Evolutionary conservation across 192 early-diverging fungal genomes (phyloP), one percentile per base, ranked within the genome.

Genomic region (Thoreauomyces humboldtii): DNA sequence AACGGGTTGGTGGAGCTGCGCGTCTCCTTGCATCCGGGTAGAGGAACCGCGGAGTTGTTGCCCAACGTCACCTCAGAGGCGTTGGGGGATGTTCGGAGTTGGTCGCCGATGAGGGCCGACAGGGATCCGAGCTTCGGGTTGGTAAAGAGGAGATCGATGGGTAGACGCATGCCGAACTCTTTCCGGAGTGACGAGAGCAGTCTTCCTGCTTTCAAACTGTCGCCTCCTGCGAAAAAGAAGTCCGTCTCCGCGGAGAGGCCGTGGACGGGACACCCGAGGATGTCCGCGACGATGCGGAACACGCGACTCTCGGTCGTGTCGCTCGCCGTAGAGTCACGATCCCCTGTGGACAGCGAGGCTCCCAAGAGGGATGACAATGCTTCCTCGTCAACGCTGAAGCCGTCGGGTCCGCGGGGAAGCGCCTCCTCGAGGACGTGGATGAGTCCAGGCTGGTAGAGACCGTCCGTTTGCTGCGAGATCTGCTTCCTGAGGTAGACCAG

Each of bases 221-320:
- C 61, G 19, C 78, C 78, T 33, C 78, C 78, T 7, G 64, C 32
- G 42, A 72, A 69, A 61, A 79, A 79, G 61, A 79, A 79, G 55
- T 79, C 78, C 29, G 66, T 55, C 15, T 41, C 63, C 7, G 27
- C 29, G 25, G 44, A 46, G 2, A 46, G 44, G 19, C 19, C 25
- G 19, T 17, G 19, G 5, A 24, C 4, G 4, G 44, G 12, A 21
- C 70, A 61, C 24, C 59, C 71, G 21, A 79, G 67, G 12, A 76
- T 71, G 12, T 48, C 61, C 27, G 51, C 54, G 53, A 73, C 74
- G 25, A 73, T 53, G 24, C 48, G 43, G 7, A 62, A 38, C 22
- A 79, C 59, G 19, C 36, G 34, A 22, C 51, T 57, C 67, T 38
- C 51, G 27, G 34, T 38, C 27, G 44, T 68, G 52, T 27, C 61